Conservation (phyloP, 2,329 filamentous ascomycete genomes). For the Ophiostoma triangulosporum region DNA sequence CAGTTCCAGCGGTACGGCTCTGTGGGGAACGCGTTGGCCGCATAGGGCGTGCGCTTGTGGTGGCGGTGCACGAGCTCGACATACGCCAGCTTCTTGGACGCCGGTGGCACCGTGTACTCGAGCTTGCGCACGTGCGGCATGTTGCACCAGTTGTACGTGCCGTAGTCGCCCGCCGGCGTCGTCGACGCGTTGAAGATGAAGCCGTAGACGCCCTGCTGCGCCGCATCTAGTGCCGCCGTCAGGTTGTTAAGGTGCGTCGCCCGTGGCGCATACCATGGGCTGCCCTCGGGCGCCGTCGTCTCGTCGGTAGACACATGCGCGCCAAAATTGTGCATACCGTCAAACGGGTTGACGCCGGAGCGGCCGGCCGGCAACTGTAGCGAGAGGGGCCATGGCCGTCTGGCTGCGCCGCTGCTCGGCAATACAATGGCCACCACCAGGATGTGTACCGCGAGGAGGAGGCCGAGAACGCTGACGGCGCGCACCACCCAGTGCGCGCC, state of each 20-base stretch:
- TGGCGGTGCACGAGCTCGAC: slow-evolving; percentile 72
- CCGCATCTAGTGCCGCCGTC: slow-evolving; percentile 11
- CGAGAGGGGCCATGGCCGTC: slow-evolving; percentile 7
- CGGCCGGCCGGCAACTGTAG: slow-evolving; percentile 1
- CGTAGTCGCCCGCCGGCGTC: slow-evolving; percentile 42
- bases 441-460: slow-evolving; percentile 7
- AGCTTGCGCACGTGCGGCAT: slow-evolving; percentile 66
- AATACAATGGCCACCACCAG: background rate
- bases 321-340: slow-evolving; percentile 1
- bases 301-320: background rate
- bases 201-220: slow-evolving; percentile 47
- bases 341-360: background rate
- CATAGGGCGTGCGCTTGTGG: slow-evolving; percentile 74
- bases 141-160: slow-evolving; percentile 70
- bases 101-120: slow-evolving; percentile 47
- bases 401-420: background rate
- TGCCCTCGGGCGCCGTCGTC: slow-evolving; percentile 10
- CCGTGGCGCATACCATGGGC: slow-evolving; percentile 18
- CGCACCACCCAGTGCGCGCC: slow-evolving; percentile 6
- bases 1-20: slow-evolving; percentile 65
- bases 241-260: slow-evolving; percentile 20
- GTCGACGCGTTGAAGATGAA: slow-evolving; percentile 59
- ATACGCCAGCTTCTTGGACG: slow-evolving; percentile 53
- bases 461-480: slow-evolving; percentile 4
- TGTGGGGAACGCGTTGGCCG: slow-evolving; percentile 60